Evolutionary conservation across 2,329 filamentous ascomycete genomes (phyloP).

Genomic region (Ilyonectria sp.): DNA sequence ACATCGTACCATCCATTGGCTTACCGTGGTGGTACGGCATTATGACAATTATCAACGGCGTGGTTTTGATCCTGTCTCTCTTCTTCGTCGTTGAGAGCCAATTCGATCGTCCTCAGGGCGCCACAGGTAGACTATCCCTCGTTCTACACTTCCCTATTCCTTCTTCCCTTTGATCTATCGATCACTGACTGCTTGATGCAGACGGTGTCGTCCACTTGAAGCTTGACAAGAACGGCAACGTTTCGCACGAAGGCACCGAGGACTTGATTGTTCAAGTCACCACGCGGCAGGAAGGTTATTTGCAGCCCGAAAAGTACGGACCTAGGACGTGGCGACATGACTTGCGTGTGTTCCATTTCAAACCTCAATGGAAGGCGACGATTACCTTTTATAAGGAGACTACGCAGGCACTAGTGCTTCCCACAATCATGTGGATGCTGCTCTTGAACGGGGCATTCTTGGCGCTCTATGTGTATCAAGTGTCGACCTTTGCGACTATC

Average conservation of each 20-base stretch:
- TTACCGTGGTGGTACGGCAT: conserved; percentile 43
- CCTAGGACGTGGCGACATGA: conserved; percentile 40
- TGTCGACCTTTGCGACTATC: conserved; percentile 41
- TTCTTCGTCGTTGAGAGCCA: conserved; percentile 40
- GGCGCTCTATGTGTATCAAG: conserved; percentile 45
- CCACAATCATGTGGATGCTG: conserved; percentile 42
- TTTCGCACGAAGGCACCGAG: neutral
- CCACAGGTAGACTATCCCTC: neutral
- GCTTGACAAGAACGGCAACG: neutral
- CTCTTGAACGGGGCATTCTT: conserved; percentile 45
- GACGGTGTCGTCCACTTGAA: neutral
- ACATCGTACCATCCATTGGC: conserved; percentile 35
- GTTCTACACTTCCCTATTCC: neutral
- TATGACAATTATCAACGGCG: conserved; percentile 37
- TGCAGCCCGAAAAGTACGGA: conserved; percentile 20
- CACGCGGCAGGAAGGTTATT: conserved; percentile 26
- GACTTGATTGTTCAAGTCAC: conserved; percentile 12
- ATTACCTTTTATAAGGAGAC: conserved; percentile 39
- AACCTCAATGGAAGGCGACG: conserved; percentile 33
- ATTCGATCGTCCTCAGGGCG: conserved; percentile 14
- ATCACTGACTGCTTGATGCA: neutral
- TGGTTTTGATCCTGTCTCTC: conserved; percentile 17
- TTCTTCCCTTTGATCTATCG: neutral
- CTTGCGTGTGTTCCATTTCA: conserved; percentile 39
- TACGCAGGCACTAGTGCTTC: conserved; percentile 32